Base-by-base conservation (phyloP, 257 asterid genomes). In the Phtheirospermum japonicum region DNA sequence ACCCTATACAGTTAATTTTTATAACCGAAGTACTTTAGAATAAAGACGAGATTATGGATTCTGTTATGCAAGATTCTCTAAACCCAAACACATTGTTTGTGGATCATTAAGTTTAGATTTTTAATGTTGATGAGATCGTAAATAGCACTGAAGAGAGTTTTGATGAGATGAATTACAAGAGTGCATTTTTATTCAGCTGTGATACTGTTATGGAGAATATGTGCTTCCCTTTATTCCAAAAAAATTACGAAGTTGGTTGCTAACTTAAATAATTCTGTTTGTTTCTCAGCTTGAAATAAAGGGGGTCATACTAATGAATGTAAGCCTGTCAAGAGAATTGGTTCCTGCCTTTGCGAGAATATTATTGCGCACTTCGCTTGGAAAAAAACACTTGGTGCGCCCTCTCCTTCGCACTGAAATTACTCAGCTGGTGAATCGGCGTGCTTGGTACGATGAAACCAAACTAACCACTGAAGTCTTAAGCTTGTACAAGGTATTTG, bases 321-420 rank as follows among this genome's bases (percentile, higher is more conserved):
- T 81, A 51, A 80, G 96, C 83, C 71, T 92, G 83, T 83, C 99
- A 43, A 79, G 96, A 74, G 97, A 89, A 76, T 70, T 89, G 73
- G 97, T 92, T 59, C 95, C 99, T 62, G 88, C 93, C 71, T 86
- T 92, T 72, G 91, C 99, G 51, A 89, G 95, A 80, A 83, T 92
- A 71, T 73, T 92, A 31, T 76, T 92, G 32, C 85, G 89, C 68
- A 92, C 97, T 55, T 89, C 96, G 30, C 87, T 92, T 8, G 95
- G 97, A 17, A 92, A 88, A 78, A 88, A 86, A 64, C 92, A 84
- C 73, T 40, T 92, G 84, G 93, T 92, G 66, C 88, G 92, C 31
- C 95, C 98, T 34, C 81, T 92, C 50, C 86, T 92, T 59, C 87
- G 95, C 34, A 80, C 97, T 18, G 95, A 92, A 81, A 86, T 92